phyloP scores from a whole-genome alignment of 2,329 filamentous ascomycete genomes.

The Cytospora paraplurivora region DNA sequence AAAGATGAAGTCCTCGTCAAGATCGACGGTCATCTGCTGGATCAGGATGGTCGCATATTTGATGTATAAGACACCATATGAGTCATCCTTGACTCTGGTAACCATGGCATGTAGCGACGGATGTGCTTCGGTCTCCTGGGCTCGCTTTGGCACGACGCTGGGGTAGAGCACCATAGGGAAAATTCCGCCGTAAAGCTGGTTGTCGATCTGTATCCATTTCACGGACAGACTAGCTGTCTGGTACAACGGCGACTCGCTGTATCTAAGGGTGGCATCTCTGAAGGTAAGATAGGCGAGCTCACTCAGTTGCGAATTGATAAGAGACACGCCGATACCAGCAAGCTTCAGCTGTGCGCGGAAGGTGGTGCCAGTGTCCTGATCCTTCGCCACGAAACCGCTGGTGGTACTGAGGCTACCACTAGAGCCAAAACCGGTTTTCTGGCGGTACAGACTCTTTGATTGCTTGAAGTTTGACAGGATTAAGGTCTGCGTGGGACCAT shows the following conservation, averaged over 20 bases:
- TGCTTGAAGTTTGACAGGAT: constrained; percentile 92
- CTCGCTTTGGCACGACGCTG: constrained; percentile 95
- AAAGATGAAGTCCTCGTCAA: constrained; percentile 98
- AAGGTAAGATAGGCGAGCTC: constrained; percentile 94
- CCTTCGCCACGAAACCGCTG: constrained; percentile 89
- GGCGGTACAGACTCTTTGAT: constrained; percentile 85
- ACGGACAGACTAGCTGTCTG: constrained; percentile 88
- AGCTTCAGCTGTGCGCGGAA: constrained; percentile 88
- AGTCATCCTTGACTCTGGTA: constrained; percentile 95
- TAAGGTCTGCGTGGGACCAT: constrained; percentile 92
- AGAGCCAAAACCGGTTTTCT: constrained; percentile 56
- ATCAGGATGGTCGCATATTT: constrained; percentile 94
- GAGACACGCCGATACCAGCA: constrained; percentile 86
- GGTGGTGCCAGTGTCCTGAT: constrained; percentile 81
- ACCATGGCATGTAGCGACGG: constrained; percentile 91
- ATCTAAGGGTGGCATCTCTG: constrained; percentile 86
- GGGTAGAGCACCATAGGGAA: constrained; percentile 98
- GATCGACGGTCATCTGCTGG: constrained; percentile 96
- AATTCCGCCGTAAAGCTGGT: constrained; percentile 96
- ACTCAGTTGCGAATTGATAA: constrained; percentile 89
- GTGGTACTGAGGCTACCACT: constrained; percentile 53
- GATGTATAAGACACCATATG: constrained; percentile 96
- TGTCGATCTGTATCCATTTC: constrained; percentile 99
- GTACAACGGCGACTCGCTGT: constrained; percentile 89
- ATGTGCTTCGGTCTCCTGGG: constrained; percentile 93